Conservation (phyloP, 148 eudicot genomes). For the Simmondsia chinensis region DNA sequence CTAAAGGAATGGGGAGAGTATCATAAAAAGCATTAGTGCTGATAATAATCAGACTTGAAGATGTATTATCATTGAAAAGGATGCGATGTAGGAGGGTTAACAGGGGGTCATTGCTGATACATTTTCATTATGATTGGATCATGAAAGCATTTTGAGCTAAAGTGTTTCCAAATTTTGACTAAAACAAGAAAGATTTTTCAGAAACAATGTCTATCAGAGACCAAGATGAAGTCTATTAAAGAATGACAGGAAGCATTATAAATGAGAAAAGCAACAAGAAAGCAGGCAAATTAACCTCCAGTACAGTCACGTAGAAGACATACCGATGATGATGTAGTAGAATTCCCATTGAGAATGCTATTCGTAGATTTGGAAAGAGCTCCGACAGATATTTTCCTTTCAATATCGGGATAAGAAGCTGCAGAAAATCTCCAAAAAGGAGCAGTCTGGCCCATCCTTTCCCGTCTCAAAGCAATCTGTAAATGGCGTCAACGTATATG, state of each 20-base stretch:
- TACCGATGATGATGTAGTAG: conserved; percentile 36
- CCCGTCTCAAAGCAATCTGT: conserved; percentile 82
- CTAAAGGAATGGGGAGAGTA: too few relatives aligned
- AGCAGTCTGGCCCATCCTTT: conserved; percentile 78
- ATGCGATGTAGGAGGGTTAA: too few relatives aligned
- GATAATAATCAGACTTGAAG: too few relatives aligned
- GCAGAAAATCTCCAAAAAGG: conserved; percentile 96
- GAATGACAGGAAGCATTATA: background rate
- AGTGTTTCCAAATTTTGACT: too few relatives aligned
- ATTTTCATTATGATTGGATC: too few relatives aligned
- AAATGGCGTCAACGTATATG: conserved; percentile 3
- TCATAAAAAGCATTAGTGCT: too few relatives aligned
- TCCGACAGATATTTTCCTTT: conserved; percentile 13
- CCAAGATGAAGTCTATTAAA: background rate
- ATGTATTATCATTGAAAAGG: too few relatives aligned
- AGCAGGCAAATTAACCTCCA: too few relatives aligned
- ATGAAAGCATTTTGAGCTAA: too few relatives aligned
- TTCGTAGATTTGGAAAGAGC: conserved; percentile 18
- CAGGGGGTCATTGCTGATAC: too few relatives aligned
- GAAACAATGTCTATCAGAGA: background rate
- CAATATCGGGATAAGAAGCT: conserved; percentile 87
- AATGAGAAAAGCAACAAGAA: background rate
- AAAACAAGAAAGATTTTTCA: too few relatives aligned
- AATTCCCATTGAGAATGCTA: conserved; percentile 24
- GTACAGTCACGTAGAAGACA: too few relatives aligned